These are phyloP conservation scores for Wickerhamomyces ciferrii DNA, from an alignment of 805 yeast species.

Conservation along the genomic window DNA sequence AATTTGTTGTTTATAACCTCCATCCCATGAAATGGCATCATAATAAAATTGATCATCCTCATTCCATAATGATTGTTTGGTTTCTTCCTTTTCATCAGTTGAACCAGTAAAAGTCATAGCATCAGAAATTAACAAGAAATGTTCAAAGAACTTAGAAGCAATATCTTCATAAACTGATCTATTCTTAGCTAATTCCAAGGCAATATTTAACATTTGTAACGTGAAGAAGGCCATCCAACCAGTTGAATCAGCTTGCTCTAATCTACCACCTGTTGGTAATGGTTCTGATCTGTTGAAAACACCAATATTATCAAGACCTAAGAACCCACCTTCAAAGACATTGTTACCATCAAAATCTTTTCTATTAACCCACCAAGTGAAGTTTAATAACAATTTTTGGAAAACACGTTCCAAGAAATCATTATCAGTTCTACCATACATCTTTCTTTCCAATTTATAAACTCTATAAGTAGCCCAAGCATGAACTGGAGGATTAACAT, in stretches of 20 bases:
- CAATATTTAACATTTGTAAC: constrained; percentile 87
- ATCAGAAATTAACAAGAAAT: constrained; percentile 84
- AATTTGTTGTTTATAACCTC: constrained; percentile 56
- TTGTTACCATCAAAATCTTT: constrained; percentile 84
- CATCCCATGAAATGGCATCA: constrained; percentile 85
- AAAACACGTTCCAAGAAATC: constrained; percentile 87
- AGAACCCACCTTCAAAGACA: constrained; percentile 90
- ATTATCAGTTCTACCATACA: constrained; percentile 77
- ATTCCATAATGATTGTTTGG: constrained; percentile 77
- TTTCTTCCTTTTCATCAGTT: constrained; percentile 32
- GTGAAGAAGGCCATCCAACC: constrained; percentile 98
- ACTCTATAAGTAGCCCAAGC: constrained; percentile 93
- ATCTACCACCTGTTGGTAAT: constrained; percentile 83
- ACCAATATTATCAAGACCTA: constrained; percentile 91
- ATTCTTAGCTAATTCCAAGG: constrained; percentile 81
- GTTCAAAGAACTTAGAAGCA: constrained; percentile 93
- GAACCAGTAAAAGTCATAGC: constrained; percentile 71
- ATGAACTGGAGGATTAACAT: constrained; percentile 96
- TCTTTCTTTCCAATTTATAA: constrained; percentile 79
- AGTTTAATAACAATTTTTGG: constrained; percentile 82
- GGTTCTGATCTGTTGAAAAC: constrained; percentile 91
- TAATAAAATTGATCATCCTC: constrained; percentile 85
- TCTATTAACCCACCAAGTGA: constrained; percentile 97
- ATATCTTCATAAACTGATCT: constrained; percentile 87
- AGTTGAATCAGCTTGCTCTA: constrained; percentile 93